Percentiles rank a stretch among this genome's conserved stretches.
Conservation (phyloP, 1,139 yeast genomes). For the Diutina rugosa region DNA sequence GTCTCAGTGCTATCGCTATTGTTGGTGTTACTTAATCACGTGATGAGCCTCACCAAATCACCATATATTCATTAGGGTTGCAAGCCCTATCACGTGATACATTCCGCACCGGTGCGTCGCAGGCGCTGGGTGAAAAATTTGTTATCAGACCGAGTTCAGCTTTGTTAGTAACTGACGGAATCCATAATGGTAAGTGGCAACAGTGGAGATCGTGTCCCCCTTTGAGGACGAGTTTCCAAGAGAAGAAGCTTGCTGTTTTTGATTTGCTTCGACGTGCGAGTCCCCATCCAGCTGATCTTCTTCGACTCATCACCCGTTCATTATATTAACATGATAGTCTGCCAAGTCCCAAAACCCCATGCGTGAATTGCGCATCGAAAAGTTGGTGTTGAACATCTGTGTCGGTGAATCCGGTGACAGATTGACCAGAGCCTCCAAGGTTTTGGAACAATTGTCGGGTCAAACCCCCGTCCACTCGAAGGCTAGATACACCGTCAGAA, state of each 20-base stretch:
- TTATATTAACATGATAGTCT: neutral
- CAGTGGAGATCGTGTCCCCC: neutral
- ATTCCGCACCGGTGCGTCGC: neutral
- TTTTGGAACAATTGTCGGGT: slow-evolving; percentile 99
- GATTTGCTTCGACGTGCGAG: neutral
- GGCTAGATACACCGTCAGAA: slow-evolving; percentile 99
- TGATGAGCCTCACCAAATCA: neutral
- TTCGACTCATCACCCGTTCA: neutral
- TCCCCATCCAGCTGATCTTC: neutral
- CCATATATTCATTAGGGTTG: neutral
- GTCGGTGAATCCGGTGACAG: slow-evolving; percentile 99
- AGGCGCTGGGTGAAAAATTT: neutral
- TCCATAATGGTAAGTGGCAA: neutral
- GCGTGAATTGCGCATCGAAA: slow-evolving; percentile 99
- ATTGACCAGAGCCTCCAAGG: slow-evolving; percentile 99
- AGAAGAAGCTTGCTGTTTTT: neutral
- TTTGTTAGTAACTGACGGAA: neutral
- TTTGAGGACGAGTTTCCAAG: neutral
- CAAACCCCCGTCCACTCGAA: slow-evolving; percentile 99
- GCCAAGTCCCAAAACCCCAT: slow-evolving; percentile 42
- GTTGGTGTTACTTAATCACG: neutral
- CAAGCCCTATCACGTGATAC: neutral
- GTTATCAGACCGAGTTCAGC: neutral
- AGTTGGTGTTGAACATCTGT: slow-evolving; percentile 98
- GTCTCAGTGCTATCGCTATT: no score